Evolutionary conservation across 1,139 yeast genomes (phyloP), one percentile per base, ranked within the genome.

Genomic region (Yarrowia galli): DNA sequence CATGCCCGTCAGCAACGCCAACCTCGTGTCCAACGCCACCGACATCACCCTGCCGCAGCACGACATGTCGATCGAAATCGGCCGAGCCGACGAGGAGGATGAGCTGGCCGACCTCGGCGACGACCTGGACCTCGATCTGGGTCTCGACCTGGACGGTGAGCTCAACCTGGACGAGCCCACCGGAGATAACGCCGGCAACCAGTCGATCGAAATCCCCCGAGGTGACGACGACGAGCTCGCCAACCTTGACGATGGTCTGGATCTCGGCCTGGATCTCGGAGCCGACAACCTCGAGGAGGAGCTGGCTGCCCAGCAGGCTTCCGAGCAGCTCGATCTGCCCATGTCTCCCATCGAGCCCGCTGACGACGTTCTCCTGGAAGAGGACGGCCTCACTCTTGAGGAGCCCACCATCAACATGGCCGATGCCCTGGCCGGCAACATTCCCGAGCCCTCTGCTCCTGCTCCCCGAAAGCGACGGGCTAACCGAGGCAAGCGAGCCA

Each of bases 131-230:
- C 70, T 77, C 36, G 76, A 77, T 66, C 74, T 78, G 58, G 78
- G 72, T 22, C 69, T 75, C 16, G 74, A 72, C 53, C 72, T 71
- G 43, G 65, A 69, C 40, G 69, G 71, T 32, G 69, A 69, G 18
- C 69, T 74, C 15, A 71, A 71, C 67, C 69, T 73, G 8, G 53
- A 43, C 40, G 70, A 46, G 36, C 53, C 56, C 35, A 23, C 25
- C 20, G 51, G n/a, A n/a, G n/a, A n/a, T n/a, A n/a, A 23, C 70
- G 73, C 67, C 28, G 76, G 43, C 70, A 77, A 76, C 58, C 73
- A 75, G 40, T 72, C 77, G 12, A 74, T 76, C 51, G 96, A 89
- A 72, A 77, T 83, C 51, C 88, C 89, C 18, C 81, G 93, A 75
- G 79, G 79, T 35, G 71, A 70, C 45, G 70, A 68, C 43, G 70